phyloP scores from a whole-genome alignment of 139 green algal species.

The Bryopsis sp. region DNA sequence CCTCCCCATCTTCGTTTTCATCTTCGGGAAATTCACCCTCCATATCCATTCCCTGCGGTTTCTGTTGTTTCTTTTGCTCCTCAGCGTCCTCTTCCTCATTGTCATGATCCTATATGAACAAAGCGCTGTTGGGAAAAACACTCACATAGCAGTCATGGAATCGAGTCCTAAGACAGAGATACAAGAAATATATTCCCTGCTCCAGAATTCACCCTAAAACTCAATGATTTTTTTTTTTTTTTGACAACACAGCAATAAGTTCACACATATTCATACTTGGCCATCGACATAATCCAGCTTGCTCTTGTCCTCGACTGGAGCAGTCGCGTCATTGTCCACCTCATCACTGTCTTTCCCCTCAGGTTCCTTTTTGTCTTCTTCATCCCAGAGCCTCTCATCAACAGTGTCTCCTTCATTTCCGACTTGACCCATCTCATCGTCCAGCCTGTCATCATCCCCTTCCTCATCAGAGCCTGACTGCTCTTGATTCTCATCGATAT shows the following conservation, averaged over 20 bases:
- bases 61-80: slow-evolving; percentile 25
- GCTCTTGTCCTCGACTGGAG: slow-evolving; percentile 18
- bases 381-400: slow-evolving; percentile 86
- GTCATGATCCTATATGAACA: neutral
- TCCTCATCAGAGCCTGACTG: slow-evolving; percentile 44
- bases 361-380: slow-evolving; percentile 26
- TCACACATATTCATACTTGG: too few species aligned
- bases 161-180: too few species aligned
- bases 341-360: slow-evolving; percentile 2
- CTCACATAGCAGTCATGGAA: too few species aligned
- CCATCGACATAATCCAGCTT: slow-evolving; percentile 21
- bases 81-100: slow-evolving; percentile 19
- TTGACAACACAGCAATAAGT: too few species aligned
- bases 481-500: slow-evolving; percentile 45
- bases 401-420: slow-evolving; percentile 65
- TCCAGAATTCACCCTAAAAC: too few species aligned
- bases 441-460: slow-evolving; percentile 53
- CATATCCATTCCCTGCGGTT: slow-evolving; percentile 20
- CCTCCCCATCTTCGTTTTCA: slow-evolving; percentile 27
- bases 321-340: slow-evolving; percentile 34
- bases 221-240: too few species aligned
- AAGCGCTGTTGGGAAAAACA: neutral
- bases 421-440: slow-evolving; percentile 63
- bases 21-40: slow-evolving; percentile 17
- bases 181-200: too few species aligned